Conservation (phyloP, 768 basidiomycete species). For the Pleurotus tuoliensis region DNA sequence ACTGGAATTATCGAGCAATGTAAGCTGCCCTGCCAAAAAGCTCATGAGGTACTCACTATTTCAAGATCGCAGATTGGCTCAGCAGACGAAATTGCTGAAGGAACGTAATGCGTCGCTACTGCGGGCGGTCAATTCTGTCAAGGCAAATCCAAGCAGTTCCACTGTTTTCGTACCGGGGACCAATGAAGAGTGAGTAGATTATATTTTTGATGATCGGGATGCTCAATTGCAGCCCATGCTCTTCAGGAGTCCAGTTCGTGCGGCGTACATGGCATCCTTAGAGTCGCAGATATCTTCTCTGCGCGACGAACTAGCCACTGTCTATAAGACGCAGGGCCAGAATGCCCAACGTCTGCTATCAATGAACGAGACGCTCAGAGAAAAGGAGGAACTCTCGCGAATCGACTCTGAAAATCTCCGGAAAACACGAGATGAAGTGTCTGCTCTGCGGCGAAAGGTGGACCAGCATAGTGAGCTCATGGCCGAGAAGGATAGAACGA, state of each 20-base stretch:
- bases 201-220: constrained; percentile 13
- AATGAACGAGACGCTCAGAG: constrained; percentile 93
- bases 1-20: constrained; percentile 91
- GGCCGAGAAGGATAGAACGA: constrained; percentile 83
- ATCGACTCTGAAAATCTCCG: constrained; percentile 78
- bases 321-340: constrained; percentile 95
- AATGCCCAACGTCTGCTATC: constrained; percentile 89
- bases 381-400: constrained; percentile 85
- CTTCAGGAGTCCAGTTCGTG: constrained; percentile 74
- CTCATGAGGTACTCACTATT: background rate
- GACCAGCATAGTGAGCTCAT: constrained; percentile 82
- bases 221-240: background rate
- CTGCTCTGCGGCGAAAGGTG: constrained; percentile 66
- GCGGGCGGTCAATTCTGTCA: constrained; percentile 75
- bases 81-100: constrained; percentile 88
- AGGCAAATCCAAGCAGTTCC: constrained; percentile 56
- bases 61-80: constrained; percentile 85
- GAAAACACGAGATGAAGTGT: constrained; percentile 73
- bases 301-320: constrained; percentile 87
- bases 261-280: constrained; percentile 86
- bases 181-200: constrained; percentile 63
- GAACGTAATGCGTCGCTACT: constrained; percentile 89
- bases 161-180: constrained; percentile 58
- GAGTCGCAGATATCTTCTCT: constrained; percentile 92
- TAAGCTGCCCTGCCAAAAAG: constrained; percentile 32